phyloP scores from a whole-genome alignment of 805 yeast species.

The Yarrowia hollandica region DNA sequence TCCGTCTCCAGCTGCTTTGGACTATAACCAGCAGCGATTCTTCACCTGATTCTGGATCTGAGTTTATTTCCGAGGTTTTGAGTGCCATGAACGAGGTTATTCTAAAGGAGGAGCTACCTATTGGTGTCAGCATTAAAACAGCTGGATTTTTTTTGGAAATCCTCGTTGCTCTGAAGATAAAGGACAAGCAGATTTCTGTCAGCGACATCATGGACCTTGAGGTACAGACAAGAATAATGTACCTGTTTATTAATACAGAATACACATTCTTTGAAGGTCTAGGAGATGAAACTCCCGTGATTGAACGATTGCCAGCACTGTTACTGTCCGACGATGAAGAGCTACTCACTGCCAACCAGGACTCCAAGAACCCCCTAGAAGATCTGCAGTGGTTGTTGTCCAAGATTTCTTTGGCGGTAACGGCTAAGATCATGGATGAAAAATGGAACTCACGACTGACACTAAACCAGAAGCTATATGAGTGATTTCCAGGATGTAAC shows the following conservation, averaged over 20 bases:
- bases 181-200: not conserved
- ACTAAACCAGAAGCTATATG: conserved; percentile 14
- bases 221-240: conserved; percentile 1
- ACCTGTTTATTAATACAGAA: conserved; percentile 14
- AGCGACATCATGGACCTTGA: not conserved
- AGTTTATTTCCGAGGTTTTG: not conserved
- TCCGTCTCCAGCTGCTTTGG: conserved; percentile 19
- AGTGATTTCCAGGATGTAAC: not conserved
- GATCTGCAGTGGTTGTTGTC: conserved; percentile 13
- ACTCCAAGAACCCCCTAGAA: not conserved
- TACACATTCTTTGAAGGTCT: conserved; percentile 10
- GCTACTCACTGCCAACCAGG: not conserved
- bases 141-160: conserved; percentile 10
- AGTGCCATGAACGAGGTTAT: conserved; percentile 3
- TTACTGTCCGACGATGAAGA: conserved; percentile 4
- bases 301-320: conserved; percentile 14
- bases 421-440: conserved; percentile 10
- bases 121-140: not conserved
- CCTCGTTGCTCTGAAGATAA: conserved; percentile 12
- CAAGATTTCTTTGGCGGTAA: conserved; percentile 9
- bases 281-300: not conserved
- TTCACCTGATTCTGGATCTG: not conserved
- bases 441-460: conserved; percentile 25
- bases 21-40: not conserved
- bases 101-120: conserved; percentile 2